These are phyloP conservation scores for Fusarium nodosum DNA, from an alignment of 2,329 filamentous ascomycete genomes.

Conservation along the genomic window DNA sequence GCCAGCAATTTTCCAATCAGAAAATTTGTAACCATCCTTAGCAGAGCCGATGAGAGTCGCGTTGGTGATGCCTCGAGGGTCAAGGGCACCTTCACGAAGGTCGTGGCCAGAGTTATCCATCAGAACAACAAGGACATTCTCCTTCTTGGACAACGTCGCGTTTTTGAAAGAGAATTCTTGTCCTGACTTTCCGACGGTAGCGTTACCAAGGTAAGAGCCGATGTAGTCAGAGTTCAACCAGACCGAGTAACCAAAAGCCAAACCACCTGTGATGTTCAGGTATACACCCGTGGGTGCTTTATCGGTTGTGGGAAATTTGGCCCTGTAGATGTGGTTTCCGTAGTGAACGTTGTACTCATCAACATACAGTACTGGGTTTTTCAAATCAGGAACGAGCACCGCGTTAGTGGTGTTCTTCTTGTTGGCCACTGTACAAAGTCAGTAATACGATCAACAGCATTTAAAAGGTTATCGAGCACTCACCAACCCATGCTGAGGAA, in stretches of 20 bases:
- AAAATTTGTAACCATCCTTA: constrained; percentile 57
- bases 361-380: constrained; percentile 68
- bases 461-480: rapidly evolving
- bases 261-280: constrained; percentile 66
- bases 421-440: constrained; percentile 55
- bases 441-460: not conserved
- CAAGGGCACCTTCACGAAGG: constrained; percentile 61
- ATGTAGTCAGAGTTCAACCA: constrained; percentile 70
- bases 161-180: constrained; percentile 65
- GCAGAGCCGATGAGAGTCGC: constrained; percentile 62
- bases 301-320: constrained; percentile 60
- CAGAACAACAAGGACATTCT: constrained; percentile 67
- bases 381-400: constrained; percentile 59
- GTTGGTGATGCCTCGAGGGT: constrained; percentile 66
- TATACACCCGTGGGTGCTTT: constrained; percentile 59
- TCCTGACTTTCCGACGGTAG: constrained; percentile 55
- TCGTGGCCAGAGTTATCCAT: constrained; percentile 74
- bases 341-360: constrained; percentile 69
- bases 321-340: constrained; percentile 68
- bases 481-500: constrained; percentile 60
- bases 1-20: constrained; percentile 70
- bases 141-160: constrained; percentile 57
- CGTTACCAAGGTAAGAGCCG: constrained; percentile 67
- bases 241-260: constrained; percentile 68
- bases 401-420: constrained; percentile 64